Base-by-base conservation (phyloP, 352 stramenopile species). In the Phytophthora multivora region DNA sequence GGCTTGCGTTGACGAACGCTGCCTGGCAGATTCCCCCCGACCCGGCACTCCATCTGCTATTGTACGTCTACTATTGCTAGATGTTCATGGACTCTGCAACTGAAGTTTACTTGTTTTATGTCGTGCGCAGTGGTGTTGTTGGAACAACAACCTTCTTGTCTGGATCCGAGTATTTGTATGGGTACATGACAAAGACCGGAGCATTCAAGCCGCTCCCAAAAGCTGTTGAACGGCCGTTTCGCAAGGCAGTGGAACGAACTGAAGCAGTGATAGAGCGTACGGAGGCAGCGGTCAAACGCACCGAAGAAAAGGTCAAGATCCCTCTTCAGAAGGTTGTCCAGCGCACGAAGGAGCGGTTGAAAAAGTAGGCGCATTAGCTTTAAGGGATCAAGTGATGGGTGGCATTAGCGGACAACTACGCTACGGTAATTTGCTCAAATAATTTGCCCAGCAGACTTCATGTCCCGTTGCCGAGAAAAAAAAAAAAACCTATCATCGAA, bases 61-160 rank as follows among this genome's bases (percentile, higher is more conserved):
- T 91, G 85, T 94, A 78, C 41, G 80, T 86, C 6, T 21, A 6
- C 2, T 46, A 21, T 63, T 9, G 12, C 8, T 33, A 13, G 28
- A 12, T 33, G 9, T 33, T 9, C 8, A 33, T 30, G 28, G 3
- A 13, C 10, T 13, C 8, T 33, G 8, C 28, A 33, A 33, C 28
- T 13, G 28, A 33, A 33, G 7, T 42, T 71, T 28, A 25, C 15
- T 9, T 46, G 12, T 55, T 35, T 36, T 23, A 5, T 51, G 25
- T 45, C 58, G 39, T 60, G 25, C 30, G 25, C 49, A 93, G 83
- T 41, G 83, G 81, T 33, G 48, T 87, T 9, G 81, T 90, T 39
- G 79, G 82, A n/a, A 79, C 73, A 10, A 90, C 85, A 7, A 93
- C 85, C 5, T 84, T 93, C 47, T 55, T 89, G 26, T 93, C 85